phyloP scores from a whole-genome alignment of 257 asterid species.

The Handroanthus guayacan region DNA sequence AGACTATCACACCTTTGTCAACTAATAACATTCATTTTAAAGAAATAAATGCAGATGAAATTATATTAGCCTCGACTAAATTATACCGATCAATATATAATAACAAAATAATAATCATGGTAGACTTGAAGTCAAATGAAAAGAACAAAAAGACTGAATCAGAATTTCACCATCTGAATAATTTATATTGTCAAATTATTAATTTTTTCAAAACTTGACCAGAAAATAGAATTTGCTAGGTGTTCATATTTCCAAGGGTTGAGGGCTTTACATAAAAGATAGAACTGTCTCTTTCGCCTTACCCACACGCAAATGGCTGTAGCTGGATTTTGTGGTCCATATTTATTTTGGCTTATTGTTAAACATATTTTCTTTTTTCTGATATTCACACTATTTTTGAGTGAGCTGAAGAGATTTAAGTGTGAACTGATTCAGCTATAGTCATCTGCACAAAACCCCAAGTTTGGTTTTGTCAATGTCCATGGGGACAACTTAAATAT shows the following conservation, averaged over 20 bases:
- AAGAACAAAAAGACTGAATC: not conserved
- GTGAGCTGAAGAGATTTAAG: not conserved
- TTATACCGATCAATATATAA: too few relatives aligned
- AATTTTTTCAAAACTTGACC: slow-evolving; percentile 19
- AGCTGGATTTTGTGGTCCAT: not conserved
- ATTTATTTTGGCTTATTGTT: not conserved
- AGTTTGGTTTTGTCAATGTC: not conserved
- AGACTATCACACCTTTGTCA: too few relatives aligned
- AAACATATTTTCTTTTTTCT: slow-evolving; percentile 10
- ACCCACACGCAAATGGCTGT: slow-evolving; percentile 41
- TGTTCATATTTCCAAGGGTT: slow-evolving; percentile 19
- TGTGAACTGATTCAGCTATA: slow-evolving; percentile 6
- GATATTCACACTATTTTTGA: slow-evolving; percentile 31
- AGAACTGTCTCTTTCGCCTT: slow-evolving; percentile 29
- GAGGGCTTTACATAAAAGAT: not conserved
- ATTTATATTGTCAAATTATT: not conserved
- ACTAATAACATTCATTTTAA: too few relatives aligned
- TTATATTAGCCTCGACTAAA: too few relatives aligned
- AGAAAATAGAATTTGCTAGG: not conserved
- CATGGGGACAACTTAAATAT: not conserved
- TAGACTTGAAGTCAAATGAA: slow-evolving; percentile 6
- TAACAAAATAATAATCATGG: too few relatives aligned
- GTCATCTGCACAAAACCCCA: not conserved
- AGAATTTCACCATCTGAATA: slow-evolving; percentile 9
- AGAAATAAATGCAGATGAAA: too few relatives aligned